phyloP scores from a whole-genome alignment of 192 early-diverging fungal genomes.

The Mortierella antarctica region DNA sequence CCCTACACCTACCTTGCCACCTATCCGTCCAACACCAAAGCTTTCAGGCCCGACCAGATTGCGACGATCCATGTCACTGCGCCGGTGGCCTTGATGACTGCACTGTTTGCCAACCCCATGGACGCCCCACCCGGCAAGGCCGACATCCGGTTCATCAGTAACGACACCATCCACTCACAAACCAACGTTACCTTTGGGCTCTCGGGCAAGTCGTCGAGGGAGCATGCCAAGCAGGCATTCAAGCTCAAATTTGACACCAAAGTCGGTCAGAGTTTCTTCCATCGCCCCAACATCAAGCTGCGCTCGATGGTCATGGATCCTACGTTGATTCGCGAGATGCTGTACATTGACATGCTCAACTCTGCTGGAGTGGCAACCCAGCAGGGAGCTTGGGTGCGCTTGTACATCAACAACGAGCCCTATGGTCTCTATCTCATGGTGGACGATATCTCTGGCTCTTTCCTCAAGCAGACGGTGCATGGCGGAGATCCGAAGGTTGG shows the following conservation, averaged over 20 bases:
- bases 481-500: constrained; percentile 6
- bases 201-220: constrained; percentile 56
- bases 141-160: constrained; percentile 51
- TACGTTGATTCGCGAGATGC: constrained; percentile 53
- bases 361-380: constrained; percentile 45
- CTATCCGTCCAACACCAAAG: constrained; percentile 54
- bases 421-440: constrained; percentile 56
- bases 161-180: constrained; percentile 36
- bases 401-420: constrained; percentile 53
- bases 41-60: constrained; percentile 54
- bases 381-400: constrained; percentile 48
- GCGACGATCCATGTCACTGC: constrained; percentile 59
- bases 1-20: constrained; percentile 59
- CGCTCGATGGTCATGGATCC: constrained; percentile 48
- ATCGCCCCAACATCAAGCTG: constrained; percentile 52
- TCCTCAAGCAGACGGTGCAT: constrained; percentile 50
- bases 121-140: constrained; percentile 26
- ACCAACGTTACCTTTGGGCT: constrained; percentile 39
- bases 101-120: constrained; percentile 34
- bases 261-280: constrained; percentile 32
- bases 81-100: constrained; percentile 18
- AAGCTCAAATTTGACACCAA: constrained; percentile 50
- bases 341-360: constrained; percentile 57
- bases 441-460: constrained; percentile 56
- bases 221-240: constrained; percentile 56